Evolutionary conservation across 371 early-diverging fungal species (phyloP).

Genomic region (Rhizopus microsporus): DNA sequence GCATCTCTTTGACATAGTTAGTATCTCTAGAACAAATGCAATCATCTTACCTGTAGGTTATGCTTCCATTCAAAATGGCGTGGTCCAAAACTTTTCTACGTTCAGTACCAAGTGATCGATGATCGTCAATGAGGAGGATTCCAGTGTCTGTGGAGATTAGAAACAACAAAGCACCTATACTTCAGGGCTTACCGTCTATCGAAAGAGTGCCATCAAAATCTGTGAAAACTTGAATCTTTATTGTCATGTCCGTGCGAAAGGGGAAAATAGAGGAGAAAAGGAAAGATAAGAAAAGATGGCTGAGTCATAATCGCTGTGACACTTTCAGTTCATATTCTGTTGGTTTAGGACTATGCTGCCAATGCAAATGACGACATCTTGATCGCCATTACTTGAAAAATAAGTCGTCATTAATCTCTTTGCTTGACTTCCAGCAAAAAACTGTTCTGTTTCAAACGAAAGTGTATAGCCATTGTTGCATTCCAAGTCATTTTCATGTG

Average conservation of each 20-base stretch:
- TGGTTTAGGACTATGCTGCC: neutral
- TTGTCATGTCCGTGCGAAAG: constrained; percentile 10
- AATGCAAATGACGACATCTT: constrained; percentile 14
- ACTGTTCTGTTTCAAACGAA: constrained; percentile 18
- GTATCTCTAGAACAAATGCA: neutral
- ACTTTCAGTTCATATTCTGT: too few species aligned
- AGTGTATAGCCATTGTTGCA: constrained; percentile 11
- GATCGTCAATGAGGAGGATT: constrained; percentile 46
- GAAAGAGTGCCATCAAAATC: constrained; percentile 56
- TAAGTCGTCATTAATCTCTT: constrained; percentile 9
- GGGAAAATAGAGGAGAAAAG: constrained; percentile 7
- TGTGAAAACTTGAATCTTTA: constrained; percentile 46
- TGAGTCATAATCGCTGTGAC: too few species aligned
- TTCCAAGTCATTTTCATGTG: constrained; percentile 16
- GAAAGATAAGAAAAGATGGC: too few species aligned
- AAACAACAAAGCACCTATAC: neutral
- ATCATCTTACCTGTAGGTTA: constrained; percentile 39
- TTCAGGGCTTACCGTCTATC: constrained; percentile 33
- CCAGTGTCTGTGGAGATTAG: constrained; percentile 36
- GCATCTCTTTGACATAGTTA: constrained; percentile 31
- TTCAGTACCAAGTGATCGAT: constrained; percentile 42
- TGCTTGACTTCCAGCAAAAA: constrained; percentile 16
- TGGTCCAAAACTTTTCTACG: constrained; percentile 46
- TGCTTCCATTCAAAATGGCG: constrained; percentile 36
- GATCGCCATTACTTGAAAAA: constrained; percentile 2